Base-by-base conservation (phyloP, 164 flowering plant species). In the Dillenia suffruticosa region DNA sequence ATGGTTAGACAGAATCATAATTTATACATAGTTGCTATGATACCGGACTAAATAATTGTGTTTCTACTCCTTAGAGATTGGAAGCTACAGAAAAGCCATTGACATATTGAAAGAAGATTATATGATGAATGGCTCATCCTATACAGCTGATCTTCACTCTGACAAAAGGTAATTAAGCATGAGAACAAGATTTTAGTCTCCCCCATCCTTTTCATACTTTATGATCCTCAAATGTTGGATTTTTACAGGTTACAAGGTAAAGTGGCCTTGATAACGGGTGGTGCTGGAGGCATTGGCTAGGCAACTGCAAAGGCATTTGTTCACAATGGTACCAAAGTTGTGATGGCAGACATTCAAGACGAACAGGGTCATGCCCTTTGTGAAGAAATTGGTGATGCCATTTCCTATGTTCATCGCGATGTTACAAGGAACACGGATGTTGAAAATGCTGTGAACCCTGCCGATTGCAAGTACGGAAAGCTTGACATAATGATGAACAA, bases 401-500 rank as follows among this genome's bases (percentile, higher is more conserved):
- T 62, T n/a, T 11, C 61, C 48, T 80, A 68, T 46, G 59, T 71
- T 56, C 81, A 76, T 43, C 76, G 82, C 44, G 77, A 81, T 17
- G 79, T 81, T 15, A 50, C 81, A 0, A 8, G 10, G 3, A 81
- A 78, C 0, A 12, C 64, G 1, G 72, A 81, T 10, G 65, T 81
- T 1, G 8, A 63, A 51, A 66, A 66, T 19, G 64, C 54, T 0
- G 76, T 81, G 0, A 73, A 77, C 9, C 8, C 47, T 1, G 68
- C 79, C 43, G 54, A 79, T 1, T 49, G 68, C 2, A 63, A 58
- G 51, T 54, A 68, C 19, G 83, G 85, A 0, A 67, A 72, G 45
- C 81, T 81, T 9, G 85, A 81, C 69, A 70, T 79, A 24, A 66
- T 81, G 81, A 74, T 54, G 70, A 76, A 55, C 73, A 81, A 81